Conservation (phyloP, 1,284 basidiomycete genomes). For the Meripilus lineatus region DNA sequence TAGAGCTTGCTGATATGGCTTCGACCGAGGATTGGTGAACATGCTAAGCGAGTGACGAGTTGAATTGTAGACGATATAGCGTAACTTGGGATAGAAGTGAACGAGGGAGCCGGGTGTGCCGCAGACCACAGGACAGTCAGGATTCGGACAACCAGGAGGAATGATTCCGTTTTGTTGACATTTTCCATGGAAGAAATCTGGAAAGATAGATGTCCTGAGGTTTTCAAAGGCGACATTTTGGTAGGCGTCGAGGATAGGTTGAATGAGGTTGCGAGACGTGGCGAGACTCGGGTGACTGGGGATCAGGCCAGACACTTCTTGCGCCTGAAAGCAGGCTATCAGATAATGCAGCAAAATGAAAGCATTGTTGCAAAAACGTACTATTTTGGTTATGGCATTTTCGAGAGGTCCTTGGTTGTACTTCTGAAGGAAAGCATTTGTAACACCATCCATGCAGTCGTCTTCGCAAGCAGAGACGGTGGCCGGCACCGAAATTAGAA, state of each 20-base stretch:
- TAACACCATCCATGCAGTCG: conserved; percentile 57
- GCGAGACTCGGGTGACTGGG: no score
- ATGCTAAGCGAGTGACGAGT: conserved; percentile 33
- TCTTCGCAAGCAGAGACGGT: conserved; percentile 60
- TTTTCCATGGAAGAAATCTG: conserved; percentile 69
- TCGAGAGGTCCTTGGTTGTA: conserved; percentile 41
- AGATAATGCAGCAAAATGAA: background rate
- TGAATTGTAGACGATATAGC: conserved; percentile 44
- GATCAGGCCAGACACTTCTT: conserved; percentile 30
- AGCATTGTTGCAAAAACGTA: conserved; percentile 23
- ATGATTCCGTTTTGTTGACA: conserved; percentile 52
- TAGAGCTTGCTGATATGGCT: conserved; percentile 38
- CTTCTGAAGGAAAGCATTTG: conserved; percentile 47
- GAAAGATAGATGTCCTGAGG: conserved; percentile 53
- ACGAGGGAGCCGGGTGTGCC: conserved; percentile 76
- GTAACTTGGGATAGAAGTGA: conserved; percentile 54
- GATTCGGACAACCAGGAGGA: conserved; percentile 69
- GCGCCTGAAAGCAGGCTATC: conserved; percentile 26
- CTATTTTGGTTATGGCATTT: conserved; percentile 32
- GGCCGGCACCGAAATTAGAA: conserved; percentile 25
- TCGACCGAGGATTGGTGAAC: conserved; percentile 32
- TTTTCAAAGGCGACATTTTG: conserved; percentile 35
- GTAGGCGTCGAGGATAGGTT: conserved; percentile 44
- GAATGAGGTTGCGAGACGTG: no score
- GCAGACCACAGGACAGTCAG: conserved; percentile 70